Evolutionary conservation across 2,329 filamentous ascomycete species (phyloP), one percentile per base, ranked within the genome.

Genomic region (Claviceps pazoutovae): DNA sequence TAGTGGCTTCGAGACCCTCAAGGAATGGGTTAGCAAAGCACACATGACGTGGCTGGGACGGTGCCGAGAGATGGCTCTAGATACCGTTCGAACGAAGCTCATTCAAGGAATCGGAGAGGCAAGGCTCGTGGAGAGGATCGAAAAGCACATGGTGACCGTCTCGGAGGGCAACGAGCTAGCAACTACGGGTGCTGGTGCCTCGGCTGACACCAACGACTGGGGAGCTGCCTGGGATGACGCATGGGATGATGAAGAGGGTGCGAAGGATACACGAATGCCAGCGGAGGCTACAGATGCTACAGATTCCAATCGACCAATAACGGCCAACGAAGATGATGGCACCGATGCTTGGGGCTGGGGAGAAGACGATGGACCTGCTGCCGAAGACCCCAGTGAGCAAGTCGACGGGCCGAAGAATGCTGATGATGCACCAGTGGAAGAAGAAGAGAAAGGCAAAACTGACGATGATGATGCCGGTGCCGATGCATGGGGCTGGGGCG

Each of bases 401-500:
- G 52, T 49, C 17, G 52, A 55, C n/a, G 19, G 30, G 49, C 16
- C 42, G 16, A 4, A 26, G 34, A 46, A 50, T 5, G 9, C 19
- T 16, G 34, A 45, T 9, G 42, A 45, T 14, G 21, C 5, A 4
- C 53, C 57, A 26, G 5, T 23, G 21, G 36, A 47, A 57, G 50
- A 37, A 57, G 54, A 6, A n/a, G 44, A 17, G 17, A 23, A 17
- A 13, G 9, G n/a, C n/a, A 8, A 45, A 17, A n/a, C 34, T 14
- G 64, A 65, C 0, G 69, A 71, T 1, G 71, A 71, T 7, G 71
- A 76, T 14, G 75, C 78, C 21, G 68, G 68, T 4, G 74, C 72
- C 14, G 86, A 88, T 55, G 87, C 87, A 34, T 93, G 88, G 85
- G 88, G 86, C 37, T 94, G 88, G 86, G 86, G 80, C n/a, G 86